Evolutionary conservation across 2,329 filamentous ascomycete species (phyloP), one percentile per base, ranked within the genome.

Genomic region (Xylariaceae sp.): DNA sequence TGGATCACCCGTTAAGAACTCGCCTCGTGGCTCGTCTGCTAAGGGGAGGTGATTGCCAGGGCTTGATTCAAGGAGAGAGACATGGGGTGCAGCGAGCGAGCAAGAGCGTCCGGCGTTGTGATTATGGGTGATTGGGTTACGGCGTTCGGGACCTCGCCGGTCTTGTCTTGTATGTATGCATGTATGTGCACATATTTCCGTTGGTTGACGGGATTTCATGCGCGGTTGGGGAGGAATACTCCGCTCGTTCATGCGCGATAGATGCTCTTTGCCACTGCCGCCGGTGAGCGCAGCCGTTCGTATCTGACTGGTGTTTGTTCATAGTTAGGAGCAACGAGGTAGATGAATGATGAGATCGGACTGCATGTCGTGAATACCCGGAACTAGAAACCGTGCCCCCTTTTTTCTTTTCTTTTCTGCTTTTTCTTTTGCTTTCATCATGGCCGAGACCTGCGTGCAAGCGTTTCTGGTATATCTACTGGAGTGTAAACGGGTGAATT

Each of bases 71-170:
- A 21, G 18, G 36, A 19, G 19, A 34, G 37, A 19, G 49, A 32
- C 44, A 34, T 19, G 16, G 39, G 12, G 5, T 7, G 36, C 21
- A 13, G 29, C 15, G 6, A 37, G 21, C 3, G 49, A 56, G 51
- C 51, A 41, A 45, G 51, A 47, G 56, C 37, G 45, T 52, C 48
- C 5, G 56, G 56, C 54, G 54, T 58, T 57, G 19, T 22, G 6
- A 37, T n/a, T 18, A 36, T 21, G 13, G 29, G 21, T 21, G 15
- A 19, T 29, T 15, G 26, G 5, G 26, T 26, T 26, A 4, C 26
- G 26, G 26, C 26, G 5, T 26, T 26, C 4, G 26, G 26, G 26
- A 26, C 26, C 26, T 26, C 26, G 26, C 26, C 26, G 26, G 26
- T 26, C 26, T 26, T 26, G 26, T 8, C 26, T 26, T 26, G 26